A percentile compares a stretch with the other conserved stretches of the same genome.
Conservation (phyloP, 2,329 filamentous ascomycete species). For the Pleomassaria siparia region DNA sequence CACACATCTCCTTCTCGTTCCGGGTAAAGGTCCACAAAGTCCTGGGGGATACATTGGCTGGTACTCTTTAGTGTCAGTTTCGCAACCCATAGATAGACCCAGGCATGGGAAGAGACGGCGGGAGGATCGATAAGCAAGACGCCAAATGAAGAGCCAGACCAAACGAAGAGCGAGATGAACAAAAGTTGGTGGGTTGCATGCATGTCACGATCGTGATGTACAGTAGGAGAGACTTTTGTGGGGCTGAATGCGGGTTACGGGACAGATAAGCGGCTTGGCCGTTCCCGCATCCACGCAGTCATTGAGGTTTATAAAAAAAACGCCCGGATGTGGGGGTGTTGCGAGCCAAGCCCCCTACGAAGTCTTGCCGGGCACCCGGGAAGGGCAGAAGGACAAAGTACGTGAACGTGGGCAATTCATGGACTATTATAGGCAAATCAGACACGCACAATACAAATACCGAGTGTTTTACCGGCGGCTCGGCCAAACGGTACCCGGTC, state of each 20-base stretch:
- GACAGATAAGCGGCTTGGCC: constrained; percentile 17
- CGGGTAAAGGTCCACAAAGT: constrained; percentile 13
- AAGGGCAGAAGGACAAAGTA: constrained; percentile 1
- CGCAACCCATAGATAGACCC: constrained; percentile 15
- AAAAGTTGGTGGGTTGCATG: constrained; percentile 5
- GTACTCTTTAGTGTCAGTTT: constrained; percentile 11
- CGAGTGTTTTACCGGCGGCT: constrained; percentile 12
- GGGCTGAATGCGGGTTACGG: constrained; percentile 24
- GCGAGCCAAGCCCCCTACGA: background rate
- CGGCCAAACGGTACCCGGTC: constrained; percentile 15
- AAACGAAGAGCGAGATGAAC: no score
- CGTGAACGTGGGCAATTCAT: constrained; percentile 12
- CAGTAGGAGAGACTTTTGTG: constrained; percentile 27
- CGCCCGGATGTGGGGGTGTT: constrained; percentile 3
- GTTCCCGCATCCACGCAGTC: constrained; percentile 20
- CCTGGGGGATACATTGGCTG: constrained; percentile 28
- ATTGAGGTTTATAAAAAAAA: constrained; percentile 13
- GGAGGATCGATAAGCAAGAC: constrained; percentile 16
- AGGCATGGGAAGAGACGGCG: constrained; percentile 9
- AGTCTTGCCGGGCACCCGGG: constrained; percentile 14
- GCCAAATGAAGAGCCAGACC: constrained; percentile 14
- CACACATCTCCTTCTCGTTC: constrained; percentile 22
- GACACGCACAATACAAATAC: constrained; percentile 6
- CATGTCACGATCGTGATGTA: constrained; percentile 10
- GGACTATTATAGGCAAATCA: constrained; percentile 7